phyloP scores from a whole-genome alignment of 768 basidiomycete genomes.

The Mycena haematopus region DNA sequence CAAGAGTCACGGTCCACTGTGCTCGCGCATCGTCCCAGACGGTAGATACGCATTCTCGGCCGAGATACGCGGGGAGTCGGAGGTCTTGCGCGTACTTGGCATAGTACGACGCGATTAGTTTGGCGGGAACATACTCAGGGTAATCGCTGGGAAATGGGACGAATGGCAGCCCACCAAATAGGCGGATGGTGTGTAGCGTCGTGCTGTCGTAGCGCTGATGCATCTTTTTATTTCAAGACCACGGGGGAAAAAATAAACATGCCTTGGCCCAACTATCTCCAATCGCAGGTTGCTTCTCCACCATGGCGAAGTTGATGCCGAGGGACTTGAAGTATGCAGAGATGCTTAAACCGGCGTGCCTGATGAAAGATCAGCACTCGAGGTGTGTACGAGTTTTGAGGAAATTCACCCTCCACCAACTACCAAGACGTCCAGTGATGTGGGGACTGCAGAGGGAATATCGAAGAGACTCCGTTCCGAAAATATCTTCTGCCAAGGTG shows the following conservation, averaged over 20 bases:
- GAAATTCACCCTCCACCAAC: slow-evolving; percentile 44
- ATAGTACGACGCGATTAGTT: slow-evolving; percentile 27
- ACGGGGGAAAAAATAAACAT: slow-evolving; percentile 30
- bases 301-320: slow-evolving; percentile 50
- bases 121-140: slow-evolving; percentile 26
- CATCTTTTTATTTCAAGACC: background rate
- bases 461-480: background rate
- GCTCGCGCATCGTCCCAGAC: slow-evolving; percentile 30
- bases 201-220: slow-evolving; percentile 29
- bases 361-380: background rate
- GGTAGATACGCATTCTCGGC: slow-evolving; percentile 29
- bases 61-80: slow-evolving; percentile 20
- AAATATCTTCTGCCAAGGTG: slow-evolving; percentile 15
- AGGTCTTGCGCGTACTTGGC: slow-evolving; percentile 22
- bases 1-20: slow-evolving; percentile 39
- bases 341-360: slow-evolving; percentile 33
- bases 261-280: slow-evolving; percentile 53
- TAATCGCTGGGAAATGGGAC: slow-evolving; percentile 25
- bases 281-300: slow-evolving; percentile 52
- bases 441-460: slow-evolving; percentile 8
- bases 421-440: slow-evolving; percentile 42
- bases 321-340: slow-evolving; percentile 44
- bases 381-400: background rate
- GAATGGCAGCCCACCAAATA: slow-evolving; percentile 34
- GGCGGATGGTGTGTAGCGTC: slow-evolving; percentile 35